Percentiles rank a stretch among this genome's conserved stretches.
These are phyloP conservation scores for Ochromonas danica DNA, from an alignment of 108 stramenopile genomes.

Conservation along the genomic window DNA sequence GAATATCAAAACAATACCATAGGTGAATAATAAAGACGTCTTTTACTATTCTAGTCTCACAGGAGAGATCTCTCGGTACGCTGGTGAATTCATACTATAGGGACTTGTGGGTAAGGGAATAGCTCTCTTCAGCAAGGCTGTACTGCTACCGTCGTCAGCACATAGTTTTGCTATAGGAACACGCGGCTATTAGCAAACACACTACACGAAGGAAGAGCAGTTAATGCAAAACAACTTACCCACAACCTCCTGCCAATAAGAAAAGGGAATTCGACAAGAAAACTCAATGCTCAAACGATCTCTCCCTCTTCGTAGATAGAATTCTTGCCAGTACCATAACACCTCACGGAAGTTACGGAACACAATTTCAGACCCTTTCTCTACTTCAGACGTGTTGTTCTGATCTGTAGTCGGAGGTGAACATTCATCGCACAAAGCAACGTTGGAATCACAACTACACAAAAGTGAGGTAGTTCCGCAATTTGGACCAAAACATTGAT, in stretches of 20 bases:
- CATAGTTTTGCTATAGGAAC: slow-evolving; percentile 26
- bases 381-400: too few species aligned
- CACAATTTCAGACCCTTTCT: slow-evolving; percentile 29
- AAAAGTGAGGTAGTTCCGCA: too few species aligned
- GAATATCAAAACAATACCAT: too few species aligned
- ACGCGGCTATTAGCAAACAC: neutral
- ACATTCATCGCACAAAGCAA: too few species aligned
- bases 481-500: too few species aligned
- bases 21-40: too few species aligned
- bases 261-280: slow-evolving; percentile 73
- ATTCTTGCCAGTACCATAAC: slow-evolving; percentile 76
- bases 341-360: slow-evolving; percentile 70
- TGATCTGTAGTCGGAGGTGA: too few species aligned
- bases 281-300: slow-evolving; percentile 78
- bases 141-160: slow-evolving; percentile 68
- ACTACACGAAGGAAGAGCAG: neutral
- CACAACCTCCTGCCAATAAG: slow-evolving; percentile 70
- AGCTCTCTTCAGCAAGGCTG: slow-evolving; percentile 52
- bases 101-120: slow-evolving; percentile 62
- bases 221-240: slow-evolving; percentile 40
- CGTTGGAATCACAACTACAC: too few species aligned
- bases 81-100: too few species aligned
- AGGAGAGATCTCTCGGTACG: too few species aligned
- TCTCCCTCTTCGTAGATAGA: slow-evolving; percentile 76
- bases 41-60: too few species aligned